A percentile compares a stretch with the other conserved stretches of the same genome.
Evolutionary conservation across 192 early-diverging fungal species (phyloP).

Genomic region (Oehlia diaphana): DNA sequence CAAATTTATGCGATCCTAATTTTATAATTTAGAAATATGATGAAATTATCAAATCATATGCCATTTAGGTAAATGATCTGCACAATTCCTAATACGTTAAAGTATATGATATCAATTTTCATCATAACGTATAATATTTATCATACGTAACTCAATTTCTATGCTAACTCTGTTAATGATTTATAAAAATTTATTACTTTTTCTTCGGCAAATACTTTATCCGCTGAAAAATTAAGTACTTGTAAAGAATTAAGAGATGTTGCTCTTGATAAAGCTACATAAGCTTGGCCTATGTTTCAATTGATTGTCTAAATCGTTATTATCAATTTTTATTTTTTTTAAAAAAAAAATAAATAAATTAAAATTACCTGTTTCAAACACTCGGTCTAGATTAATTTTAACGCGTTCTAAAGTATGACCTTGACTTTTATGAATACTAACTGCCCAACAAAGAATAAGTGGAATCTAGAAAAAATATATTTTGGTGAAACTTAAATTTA

Average conservation of each 20-base stretch:
- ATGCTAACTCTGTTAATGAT: neutral
- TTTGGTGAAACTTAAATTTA: neutral
- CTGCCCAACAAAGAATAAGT: constrained; percentile 80
- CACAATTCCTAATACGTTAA: too few species aligned
- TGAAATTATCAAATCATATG: too few species aligned
- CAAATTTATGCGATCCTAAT: too few species aligned
- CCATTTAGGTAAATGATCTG: too few species aligned
- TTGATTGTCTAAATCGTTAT: neutral
- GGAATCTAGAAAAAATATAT: constrained; percentile 45
- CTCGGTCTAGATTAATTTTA: constrained; percentile 68
- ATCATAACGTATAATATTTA: too few species aligned
- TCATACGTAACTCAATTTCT: too few species aligned
- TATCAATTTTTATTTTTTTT: neutral
- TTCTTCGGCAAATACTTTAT: constrained; percentile 63
- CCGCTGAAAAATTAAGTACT: constrained; percentile 63
- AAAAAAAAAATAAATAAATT: neutral
- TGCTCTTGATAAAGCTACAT: constrained; percentile 79
- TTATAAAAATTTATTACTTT: constrained; percentile 68
- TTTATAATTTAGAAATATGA: too few species aligned
- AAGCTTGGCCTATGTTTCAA: constrained; percentile 58
- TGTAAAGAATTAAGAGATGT: constrained; percentile 67
- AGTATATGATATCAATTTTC: too few species aligned
- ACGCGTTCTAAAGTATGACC: constrained; percentile 82
- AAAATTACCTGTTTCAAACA: constrained; percentile 69
- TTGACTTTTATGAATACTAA: constrained; percentile 88